These are phyloP conservation scores for Xylaria acuta DNA, from an alignment of 495 filamentous ascomycete species.

Conservation along the genomic window DNA sequence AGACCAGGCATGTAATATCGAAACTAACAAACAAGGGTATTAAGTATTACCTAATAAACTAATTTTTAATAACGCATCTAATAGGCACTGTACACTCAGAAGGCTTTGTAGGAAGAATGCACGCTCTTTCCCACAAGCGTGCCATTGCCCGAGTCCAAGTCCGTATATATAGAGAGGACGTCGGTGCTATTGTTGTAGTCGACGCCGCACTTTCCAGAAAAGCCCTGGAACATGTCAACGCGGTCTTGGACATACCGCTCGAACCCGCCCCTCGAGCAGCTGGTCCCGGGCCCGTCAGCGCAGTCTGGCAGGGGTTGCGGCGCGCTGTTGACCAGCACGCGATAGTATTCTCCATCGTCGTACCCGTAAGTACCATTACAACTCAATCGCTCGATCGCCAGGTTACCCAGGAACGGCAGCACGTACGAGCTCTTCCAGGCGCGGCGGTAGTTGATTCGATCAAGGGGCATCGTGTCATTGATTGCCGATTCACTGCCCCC, in stretches of 20 bases:
- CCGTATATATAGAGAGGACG: conserved; percentile 43
- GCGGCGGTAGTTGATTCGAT: conserved; percentile 52
- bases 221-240: conserved; percentile 41
- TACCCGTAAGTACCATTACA: conserved; percentile 46
- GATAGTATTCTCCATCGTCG: conserved; percentile 46
- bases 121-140: conserved; percentile 42
- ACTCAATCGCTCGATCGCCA: conserved; percentile 50
- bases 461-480: conserved; percentile 57
- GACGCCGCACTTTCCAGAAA: conserved; percentile 42
- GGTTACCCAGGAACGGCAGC: conserved; percentile 52
- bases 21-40: neutral
- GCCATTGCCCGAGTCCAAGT: conserved; percentile 41
- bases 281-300: conserved; percentile 45
- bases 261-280: conserved; percentile 41
- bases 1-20: neutral
- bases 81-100: neutral
- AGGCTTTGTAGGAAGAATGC: neutral
- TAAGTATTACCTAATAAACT: neutral
- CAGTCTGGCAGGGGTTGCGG: conserved; percentile 45
- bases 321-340: conserved; percentile 45
- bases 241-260: conserved; percentile 41
- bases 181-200: conserved; percentile 44
- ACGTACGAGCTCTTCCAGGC: conserved; percentile 54
- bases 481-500: conserved; percentile 45
- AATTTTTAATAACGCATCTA: neutral